Conservation (phyloP, 2,329 filamentous ascomycete genomes). For the Clonostachys sp. region DNA sequence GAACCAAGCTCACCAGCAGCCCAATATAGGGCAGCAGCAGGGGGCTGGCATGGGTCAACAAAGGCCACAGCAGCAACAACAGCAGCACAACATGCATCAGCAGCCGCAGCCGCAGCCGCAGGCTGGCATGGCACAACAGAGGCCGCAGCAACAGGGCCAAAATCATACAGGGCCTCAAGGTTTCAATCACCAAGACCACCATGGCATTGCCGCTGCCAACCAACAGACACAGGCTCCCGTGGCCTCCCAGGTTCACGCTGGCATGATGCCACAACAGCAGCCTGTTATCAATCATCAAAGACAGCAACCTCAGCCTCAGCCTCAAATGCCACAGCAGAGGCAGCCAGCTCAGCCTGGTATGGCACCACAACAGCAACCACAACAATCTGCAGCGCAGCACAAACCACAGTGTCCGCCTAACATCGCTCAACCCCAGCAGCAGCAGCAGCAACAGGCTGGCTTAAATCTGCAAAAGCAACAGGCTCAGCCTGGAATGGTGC, state of each 20-base stretch:
- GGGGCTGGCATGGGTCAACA: not conserved
- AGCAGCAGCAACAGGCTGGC: too few relatives aligned
- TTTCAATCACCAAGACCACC: too few relatives aligned
- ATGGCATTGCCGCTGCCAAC: too few relatives aligned
- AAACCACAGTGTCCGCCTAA: too few relatives aligned
- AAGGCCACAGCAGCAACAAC: not conserved
- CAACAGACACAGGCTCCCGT: not conserved
- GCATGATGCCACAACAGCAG: not conserved
- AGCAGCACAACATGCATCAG: not conserved
- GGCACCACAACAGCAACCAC: too few relatives aligned
- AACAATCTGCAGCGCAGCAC: too few relatives aligned
- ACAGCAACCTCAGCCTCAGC: not conserved
- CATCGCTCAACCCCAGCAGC: too few relatives aligned
- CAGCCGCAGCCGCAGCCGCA: not conserved
- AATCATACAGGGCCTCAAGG: too few relatives aligned
- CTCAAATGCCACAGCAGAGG: not conserved
- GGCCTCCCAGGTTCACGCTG: not conserved
- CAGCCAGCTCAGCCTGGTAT: not conserved
- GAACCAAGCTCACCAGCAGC: not conserved
- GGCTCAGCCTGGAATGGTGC: too few relatives aligned
- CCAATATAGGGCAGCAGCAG: slow-evolving; percentile 1
- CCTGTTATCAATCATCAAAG: not conserved
- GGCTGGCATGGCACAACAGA: not conserved
- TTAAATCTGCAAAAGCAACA: too few relatives aligned
- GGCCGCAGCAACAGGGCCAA: not conserved